These are phyloP conservation scores for Zea mays DNA, from an alignment of 176 grass and related monocot species.

Conservation along the genomic window Zm-B73-REFERENCE-NAM-5.0 NC_050096.1:204249001-204249500, in stretches of 20 bases:
- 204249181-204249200: slow-evolving; percentile 37
- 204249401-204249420: slow-evolving; percentile 33
- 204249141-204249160: background rate
- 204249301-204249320: background rate
- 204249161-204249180: slow-evolving; percentile 22
- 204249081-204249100: slow-evolving; percentile 2
- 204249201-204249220: slow-evolving; percentile 42
- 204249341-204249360: slow-evolving; percentile 21
- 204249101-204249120: background rate
- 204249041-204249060: slow-evolving; percentile 26
- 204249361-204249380: background rate
- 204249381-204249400: background rate
- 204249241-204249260: slow-evolving; percentile 36
- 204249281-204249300: slow-evolving; percentile 13
- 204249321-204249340: background rate
- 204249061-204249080: slow-evolving; percentile 21
- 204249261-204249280: background rate
- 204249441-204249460: slow-evolving; percentile 54
- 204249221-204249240: slow-evolving; percentile 42
- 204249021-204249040: slow-evolving; percentile 1
- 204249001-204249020: background rate
- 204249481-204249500: slow-evolving; percentile 23
- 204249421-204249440: slow-evolving; percentile 40
- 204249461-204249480: slow-evolving; percentile 41
- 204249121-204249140: background rate